phyloP scores from a whole-genome alignment of 176 grass and related monocot species.

The Musa beccarii region DNA sequence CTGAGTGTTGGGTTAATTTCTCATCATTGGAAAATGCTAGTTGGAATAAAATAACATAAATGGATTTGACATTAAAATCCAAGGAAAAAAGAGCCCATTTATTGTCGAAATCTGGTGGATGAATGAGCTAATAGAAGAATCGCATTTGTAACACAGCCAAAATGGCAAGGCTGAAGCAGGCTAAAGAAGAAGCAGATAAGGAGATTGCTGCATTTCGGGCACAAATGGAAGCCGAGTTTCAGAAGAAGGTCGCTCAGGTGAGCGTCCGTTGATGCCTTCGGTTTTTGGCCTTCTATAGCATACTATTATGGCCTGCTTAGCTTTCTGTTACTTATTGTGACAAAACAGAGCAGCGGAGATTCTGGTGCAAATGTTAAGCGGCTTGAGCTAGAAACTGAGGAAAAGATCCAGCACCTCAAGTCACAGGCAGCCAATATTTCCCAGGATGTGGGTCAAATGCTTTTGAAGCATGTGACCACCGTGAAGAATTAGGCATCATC shows the following conservation, averaged over 20 bases:
- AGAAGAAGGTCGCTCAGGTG: conserved; percentile 12
- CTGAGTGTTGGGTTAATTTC: background rate
- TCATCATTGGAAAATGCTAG: background rate
- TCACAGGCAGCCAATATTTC: conserved; percentile 14
- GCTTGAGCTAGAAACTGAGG: conserved; percentile 19
- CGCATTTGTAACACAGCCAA: background rate
- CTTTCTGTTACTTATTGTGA: background rate
- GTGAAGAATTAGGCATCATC: conserved; percentile 4
- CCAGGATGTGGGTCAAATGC: conserved; percentile 12
- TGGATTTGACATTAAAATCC: background rate
- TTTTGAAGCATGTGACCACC: conserved; percentile 19
- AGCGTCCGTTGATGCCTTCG: background rate
- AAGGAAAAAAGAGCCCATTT: background rate
- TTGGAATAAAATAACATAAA: background rate
- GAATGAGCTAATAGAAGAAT: background rate
- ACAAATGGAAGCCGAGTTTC: conserved; percentile 8
- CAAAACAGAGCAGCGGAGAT: conserved; percentile 20
- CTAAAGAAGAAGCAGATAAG: conserved; percentile 15
- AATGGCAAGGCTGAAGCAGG: background rate
- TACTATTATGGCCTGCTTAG: background rate
- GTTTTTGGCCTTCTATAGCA: background rate
- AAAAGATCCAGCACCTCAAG: conserved; percentile 10
- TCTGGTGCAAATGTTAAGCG: conserved; percentile 18
- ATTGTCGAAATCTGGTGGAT: background rate
- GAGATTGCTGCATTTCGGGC: conserved; percentile 5